Evolutionary conservation across 2,329 filamentous ascomycete genomes (phyloP), one percentile per base, ranked within the genome.

Genomic region (Malbranchea zuffiana): DNA sequence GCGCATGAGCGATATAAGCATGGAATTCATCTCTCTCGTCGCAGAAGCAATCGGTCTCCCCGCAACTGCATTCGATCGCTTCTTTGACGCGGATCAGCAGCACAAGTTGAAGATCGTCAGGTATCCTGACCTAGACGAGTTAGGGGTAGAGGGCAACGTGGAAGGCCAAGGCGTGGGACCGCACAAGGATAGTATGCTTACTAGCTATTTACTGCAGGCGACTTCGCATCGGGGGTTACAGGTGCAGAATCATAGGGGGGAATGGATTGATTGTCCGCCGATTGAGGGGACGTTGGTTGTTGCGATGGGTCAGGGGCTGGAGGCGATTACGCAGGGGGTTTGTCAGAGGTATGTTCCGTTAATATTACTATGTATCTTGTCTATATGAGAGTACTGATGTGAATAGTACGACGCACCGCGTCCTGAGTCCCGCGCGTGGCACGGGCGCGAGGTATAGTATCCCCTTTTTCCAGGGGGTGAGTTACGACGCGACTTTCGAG

Each of bases 101-200:
- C 83, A 92, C 65, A 92, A 92, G 66, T 70, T 92, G 50, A 93
- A 93, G 65, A 79, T 93, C 42, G 79, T 92, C 42, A 84, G 82
- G 63, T 92, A 90, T 53, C 85, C 85, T 0, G 84, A 90, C 54
- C 58, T 73, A 8, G 59, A 63, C n/a, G 69, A 75, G 54, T 61
- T 82, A 1, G 72, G 69, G 0, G 55, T 68, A 3, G 62, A 51
- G 15, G 61, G 55, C 40, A 61, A 65, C 34, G 61, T 58, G 2
- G 62, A 65, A 37, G 61, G 59, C 1, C 71, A 74, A 47, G 71
- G 71, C 18, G 71, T 87, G 0, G 83, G 82, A 0, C 82, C 83
- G 21, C 82, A 88, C 64, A 88, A 88, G 59, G 83, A 88, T 57
- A 80, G 75, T 49, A 88, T 90, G 82, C 67, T 90, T 43, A 80